Percentiles rank a stretch among this genome's conserved stretches.
Evolutionary conservation across 768 basidiomycete genomes (phyloP).

Genomic region (Tylopilus sp.): DNA sequence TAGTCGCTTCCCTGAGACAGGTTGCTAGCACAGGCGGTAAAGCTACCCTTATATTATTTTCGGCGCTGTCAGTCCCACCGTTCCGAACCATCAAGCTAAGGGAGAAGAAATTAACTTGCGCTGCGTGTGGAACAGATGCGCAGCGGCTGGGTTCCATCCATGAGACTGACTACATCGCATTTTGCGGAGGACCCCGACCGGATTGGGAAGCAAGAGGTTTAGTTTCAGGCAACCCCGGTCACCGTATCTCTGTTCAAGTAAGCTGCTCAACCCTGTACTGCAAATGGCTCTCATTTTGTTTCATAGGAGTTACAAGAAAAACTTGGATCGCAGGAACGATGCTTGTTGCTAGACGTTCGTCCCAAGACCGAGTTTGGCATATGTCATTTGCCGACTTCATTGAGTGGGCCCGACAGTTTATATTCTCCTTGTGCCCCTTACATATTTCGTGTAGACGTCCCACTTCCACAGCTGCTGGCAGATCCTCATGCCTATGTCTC

Average conservation of each 20-base stretch:
- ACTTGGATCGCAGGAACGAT: conserved; percentile 29
- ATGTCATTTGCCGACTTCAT: conserved; percentile 71
- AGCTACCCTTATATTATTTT: conserved; percentile 70
- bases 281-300: not conserved
- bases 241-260: conserved; percentile 47
- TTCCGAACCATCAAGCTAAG: conserved; percentile 87
- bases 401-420: conserved; percentile 47
- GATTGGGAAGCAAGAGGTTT: conserved; percentile 64
- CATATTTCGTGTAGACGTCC: conserved; percentile 57
- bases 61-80: conserved; percentile 62
- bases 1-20: conserved; percentile 1
- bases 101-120: conserved; percentile 62
- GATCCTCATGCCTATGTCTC: conserved; percentile 51
- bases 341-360: conserved; percentile 72
- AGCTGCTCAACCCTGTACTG: not conserved
- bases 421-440: not conserved
- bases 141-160: conserved; percentile 45
- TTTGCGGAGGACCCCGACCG: conserved; percentile 73
- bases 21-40: conserved; percentile 43
- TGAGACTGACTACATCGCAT: conserved; percentile 75
- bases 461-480: conserved; percentile 60
- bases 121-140: conserved; percentile 64
- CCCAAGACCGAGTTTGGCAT: conserved; percentile 81
- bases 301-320: conserved; percentile 49
- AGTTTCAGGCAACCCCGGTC: conserved; percentile 34